Base-by-base conservation (phyloP, 139 green algal species). In the Gonium pectorale region DNA sequence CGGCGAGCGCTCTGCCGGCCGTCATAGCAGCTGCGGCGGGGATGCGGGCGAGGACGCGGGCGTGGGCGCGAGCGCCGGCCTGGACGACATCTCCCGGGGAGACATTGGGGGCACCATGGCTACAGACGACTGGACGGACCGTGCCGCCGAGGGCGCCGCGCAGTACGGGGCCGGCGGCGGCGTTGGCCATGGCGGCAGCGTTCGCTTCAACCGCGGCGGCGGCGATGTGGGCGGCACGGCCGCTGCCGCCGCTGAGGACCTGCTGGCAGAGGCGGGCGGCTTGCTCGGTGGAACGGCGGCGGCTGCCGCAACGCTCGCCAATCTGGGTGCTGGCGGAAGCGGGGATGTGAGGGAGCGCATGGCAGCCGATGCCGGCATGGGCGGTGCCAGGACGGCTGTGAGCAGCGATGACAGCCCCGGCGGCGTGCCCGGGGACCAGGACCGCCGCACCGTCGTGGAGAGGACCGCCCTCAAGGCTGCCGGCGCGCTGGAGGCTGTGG, bases 81-180 rank as follows among this genome's bases (percentile, higher is more conserved):
- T n/a, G 1, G 22, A 7, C 19, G n/a, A 44, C 17, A 1, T 79
- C n/a, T 79, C 70, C 13, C 27, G 19, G 31, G 52, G 52, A 1
- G 72, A 81, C 52, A 69, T 81, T 26, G 72, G 72, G 5, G 51
- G n/a, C 35, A 68, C 3, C 72, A 51, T 9, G 24, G 72, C 72
- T 17, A 68, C 52, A 1, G 72, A 81, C 27, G 72, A 81, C 72
- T 81, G 72, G 72, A 81, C 35, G 17, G 72, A 81, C 52, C 22
- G 51, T 11, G 72, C 72, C 37, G 52, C 37, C 24, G 72, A 68
- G 52, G 72, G 7, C 1, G 72, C 72, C 22, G 26, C 29, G 4
- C 46, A 60, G 43, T 60, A 59, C 70, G 70, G 70, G 5, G 46
- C 49, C 49, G 70, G 41, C 46, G 49, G 24, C 46, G 49, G 46